Conservation (phyloP, 2,329 filamentous ascomycete species). For the Paecilomyces sp. region DNA sequence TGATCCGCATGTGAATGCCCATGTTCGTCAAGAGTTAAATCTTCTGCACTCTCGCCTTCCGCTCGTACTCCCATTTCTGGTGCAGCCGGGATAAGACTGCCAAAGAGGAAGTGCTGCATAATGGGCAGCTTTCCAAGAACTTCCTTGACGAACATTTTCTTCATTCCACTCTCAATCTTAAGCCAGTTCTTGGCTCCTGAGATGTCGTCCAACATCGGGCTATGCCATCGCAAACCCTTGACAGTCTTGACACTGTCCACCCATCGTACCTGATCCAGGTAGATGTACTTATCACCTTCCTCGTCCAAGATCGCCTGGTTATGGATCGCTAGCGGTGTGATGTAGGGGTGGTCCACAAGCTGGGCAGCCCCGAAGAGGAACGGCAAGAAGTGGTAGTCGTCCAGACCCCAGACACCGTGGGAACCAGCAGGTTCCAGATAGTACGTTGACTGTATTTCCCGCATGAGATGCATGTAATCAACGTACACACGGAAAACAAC, state of each 20-base stretch:
- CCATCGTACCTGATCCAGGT: slow-evolving; percentile 86
- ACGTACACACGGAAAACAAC: slow-evolving; percentile 73
- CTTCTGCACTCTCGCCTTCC: slow-evolving; percentile 44
- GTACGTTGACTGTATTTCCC: slow-evolving; percentile 79
- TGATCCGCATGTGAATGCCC: slow-evolving; percentile 55
- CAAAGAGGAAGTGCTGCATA: slow-evolving; percentile 98
- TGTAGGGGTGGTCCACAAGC: slow-evolving; percentile 73
- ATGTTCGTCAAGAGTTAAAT: slow-evolving; percentile 59
- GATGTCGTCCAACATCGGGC: slow-evolving; percentile 97
- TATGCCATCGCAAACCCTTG: slow-evolving; percentile 90
- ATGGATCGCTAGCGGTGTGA: slow-evolving; percentile 75
- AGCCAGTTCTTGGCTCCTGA: slow-evolving; percentile 80
- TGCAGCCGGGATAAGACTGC: slow-evolving; percentile 70
- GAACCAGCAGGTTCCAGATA: slow-evolving; percentile 96
- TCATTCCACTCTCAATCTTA: slow-evolving; percentile 93
- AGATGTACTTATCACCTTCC: slow-evolving; percentile 74
- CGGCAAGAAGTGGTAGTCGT: slow-evolving; percentile 95
- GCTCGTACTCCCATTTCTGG: slow-evolving; percentile 62
- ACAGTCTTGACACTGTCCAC: slow-evolving; percentile 97
- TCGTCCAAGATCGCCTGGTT: slow-evolving; percentile 83
- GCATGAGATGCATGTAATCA: slow-evolving; percentile 80
- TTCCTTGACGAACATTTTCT: slow-evolving; percentile 91
- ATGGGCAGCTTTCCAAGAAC: slow-evolving; percentile 90
- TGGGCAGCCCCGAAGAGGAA: slow-evolving; percentile 94
- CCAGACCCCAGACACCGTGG: slow-evolving; percentile 94